Base-by-base conservation (phyloP, 495 filamentous ascomycete genomes). In the Tetracladium marchalianum region DNA sequence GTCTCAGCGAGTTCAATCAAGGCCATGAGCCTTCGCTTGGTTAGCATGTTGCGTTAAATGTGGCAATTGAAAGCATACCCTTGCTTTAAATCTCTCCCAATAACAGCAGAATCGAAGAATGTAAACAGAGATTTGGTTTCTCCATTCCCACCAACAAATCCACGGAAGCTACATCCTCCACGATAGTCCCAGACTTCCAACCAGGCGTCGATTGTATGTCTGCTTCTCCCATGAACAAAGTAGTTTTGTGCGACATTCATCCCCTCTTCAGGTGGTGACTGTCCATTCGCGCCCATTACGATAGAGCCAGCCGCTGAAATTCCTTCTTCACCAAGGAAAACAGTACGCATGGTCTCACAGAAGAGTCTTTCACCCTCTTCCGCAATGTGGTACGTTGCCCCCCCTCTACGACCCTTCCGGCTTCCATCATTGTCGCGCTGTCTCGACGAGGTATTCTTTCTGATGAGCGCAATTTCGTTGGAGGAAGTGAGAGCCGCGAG, bases 341-440 rank as follows among this genome's bases (percentile, higher is more conserved):
- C 85, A 69, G 80, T 67, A 66, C 74, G 81, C 82, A 96, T 78
- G 71, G 77, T 84, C 78, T 89, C 85, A 75, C 90, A 96, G 76
- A 96, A 92, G 77, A 96, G 90, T 70, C 90, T 96, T 89, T 95
- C 90, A 96, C 90, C 93, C 86, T 95, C 87, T 87, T 79, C 90
- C 87, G 82, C 85, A 75, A 96, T 94, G 71, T 78, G 80, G 68
- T 87, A 79, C 82, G 84, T 77, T 78, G 89, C 89, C 85, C 87
- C 89, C 83, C 80, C 82, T 76, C 76, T 77, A 61, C 78, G 69
- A 62, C 68, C 61, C 37, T 57, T 65, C 53, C 61, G 65, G 53
- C 57, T 58, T 48, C 59, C 64, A 51, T 44, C 34, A 54, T 52
- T 58, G 51, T 55, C 56, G 51, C 54, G 47, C 48, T 40, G 31